Percentiles rank a stretch among this genome's conserved stretches.
Conservation (phyloP, 192 early-diverging fungal genomes). For the Endogone sp. region DNA sequence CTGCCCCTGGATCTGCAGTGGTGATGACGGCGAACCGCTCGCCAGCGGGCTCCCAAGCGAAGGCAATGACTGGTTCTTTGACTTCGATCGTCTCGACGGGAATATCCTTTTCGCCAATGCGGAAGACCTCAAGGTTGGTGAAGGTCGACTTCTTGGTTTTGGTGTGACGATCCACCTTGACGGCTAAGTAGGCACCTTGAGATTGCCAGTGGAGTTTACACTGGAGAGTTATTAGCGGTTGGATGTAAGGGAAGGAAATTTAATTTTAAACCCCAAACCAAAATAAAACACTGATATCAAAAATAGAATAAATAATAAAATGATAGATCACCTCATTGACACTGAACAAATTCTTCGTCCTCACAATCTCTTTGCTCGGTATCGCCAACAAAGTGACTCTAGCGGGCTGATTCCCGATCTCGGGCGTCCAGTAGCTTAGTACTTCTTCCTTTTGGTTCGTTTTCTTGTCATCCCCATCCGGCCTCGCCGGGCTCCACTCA, state of each 20-base stretch:
- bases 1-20: constrained; percentile 60
- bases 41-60: constrained; percentile 95
- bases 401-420: constrained; percentile 93
- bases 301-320: neutral
- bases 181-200: constrained; percentile 84
- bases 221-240: constrained; percentile 1
- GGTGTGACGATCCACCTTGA: constrained; percentile 85
- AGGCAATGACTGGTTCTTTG: constrained; percentile 74
- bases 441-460: constrained; percentile 53
- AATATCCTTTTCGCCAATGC: constrained; percentile 83
- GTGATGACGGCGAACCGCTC: constrained; percentile 90
- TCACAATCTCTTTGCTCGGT: constrained; percentile 80
- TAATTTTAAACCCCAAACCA: too few relatives aligned
- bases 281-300: too few relatives aligned
- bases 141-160: constrained; percentile 89
- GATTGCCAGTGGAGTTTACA: constrained; percentile 92
- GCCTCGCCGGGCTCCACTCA: constrained; percentile 63
- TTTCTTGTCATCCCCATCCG: constrained; percentile 34
- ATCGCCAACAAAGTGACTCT: constrained; percentile 87
- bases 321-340: constrained; percentile 62
- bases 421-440: constrained; percentile 95
- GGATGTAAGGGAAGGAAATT: too few relatives aligned
- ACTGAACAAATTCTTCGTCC: constrained; percentile 98
- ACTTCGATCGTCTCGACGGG: constrained; percentile 97
- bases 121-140: constrained; percentile 95